Conservation (phyloP, 352 stramenopile genomes). For the Pythium folliculosum region DNA sequence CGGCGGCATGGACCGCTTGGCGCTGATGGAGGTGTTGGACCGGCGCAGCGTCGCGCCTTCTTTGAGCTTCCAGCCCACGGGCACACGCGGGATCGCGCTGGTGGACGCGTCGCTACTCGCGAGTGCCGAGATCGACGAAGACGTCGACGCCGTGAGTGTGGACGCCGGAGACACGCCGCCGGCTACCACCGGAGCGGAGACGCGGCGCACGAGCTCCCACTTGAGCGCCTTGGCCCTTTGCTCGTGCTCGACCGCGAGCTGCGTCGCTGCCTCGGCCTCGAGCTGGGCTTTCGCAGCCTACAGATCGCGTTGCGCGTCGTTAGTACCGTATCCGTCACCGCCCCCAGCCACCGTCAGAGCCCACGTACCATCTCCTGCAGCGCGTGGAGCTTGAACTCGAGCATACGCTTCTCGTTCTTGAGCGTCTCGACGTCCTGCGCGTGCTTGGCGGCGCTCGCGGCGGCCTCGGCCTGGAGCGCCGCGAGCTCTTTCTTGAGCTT, state of each 20-base stretch:
- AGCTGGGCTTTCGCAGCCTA: slow-evolving; percentile 54
- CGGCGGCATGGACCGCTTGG: neutral
- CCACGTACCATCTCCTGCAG: slow-evolving; percentile 50
- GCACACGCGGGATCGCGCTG: slow-evolving; percentile 33
- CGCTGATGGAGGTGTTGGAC: slow-evolving; percentile 17
- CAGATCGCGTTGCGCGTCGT: neutral
- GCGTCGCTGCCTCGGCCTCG: slow-evolving; percentile 47
- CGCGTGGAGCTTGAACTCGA: slow-evolving; percentile 57
- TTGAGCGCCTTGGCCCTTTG: slow-evolving; percentile 74
- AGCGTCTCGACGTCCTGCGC: slow-evolving; percentile 43
- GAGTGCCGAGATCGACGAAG: slow-evolving; percentile 18
- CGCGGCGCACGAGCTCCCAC: slow-evolving; percentile 69
- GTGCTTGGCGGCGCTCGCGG: slow-evolving; percentile 34
- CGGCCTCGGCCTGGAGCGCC: slow-evolving; percentile 43
- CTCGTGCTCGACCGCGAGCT: slow-evolving; percentile 43
- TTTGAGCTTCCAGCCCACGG: slow-evolving; percentile 59
- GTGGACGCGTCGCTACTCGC: slow-evolving; percentile 9
- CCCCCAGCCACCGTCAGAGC: neutral
- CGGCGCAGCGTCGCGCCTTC: slow-evolving; percentile 43
- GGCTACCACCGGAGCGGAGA: slow-evolving; percentile 26
- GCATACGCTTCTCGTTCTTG: slow-evolving; percentile 51
- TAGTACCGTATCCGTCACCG: too few relatives aligned
- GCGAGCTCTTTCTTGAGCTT: slow-evolving; percentile 62
- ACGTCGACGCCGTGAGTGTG: neutral
- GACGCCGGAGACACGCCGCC: slow-evolving; percentile 5